Conservation (phyloP, 202 grass and related monocot genomes). For the Musa balbisiana region DNA sequence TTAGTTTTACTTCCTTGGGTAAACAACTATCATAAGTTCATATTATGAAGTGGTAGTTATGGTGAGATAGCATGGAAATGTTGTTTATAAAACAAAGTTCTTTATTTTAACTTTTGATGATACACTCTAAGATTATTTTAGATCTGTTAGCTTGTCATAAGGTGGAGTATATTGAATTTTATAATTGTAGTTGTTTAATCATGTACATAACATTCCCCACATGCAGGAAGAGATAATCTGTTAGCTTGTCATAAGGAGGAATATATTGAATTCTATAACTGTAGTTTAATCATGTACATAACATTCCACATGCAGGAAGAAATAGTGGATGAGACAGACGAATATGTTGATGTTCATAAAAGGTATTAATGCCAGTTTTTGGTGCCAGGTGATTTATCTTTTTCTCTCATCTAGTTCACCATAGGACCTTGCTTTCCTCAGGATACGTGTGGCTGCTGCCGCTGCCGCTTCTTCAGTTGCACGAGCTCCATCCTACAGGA, state of each 20-base stretch:
- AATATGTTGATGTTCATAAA: conserved; percentile 99
- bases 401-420: not conserved
- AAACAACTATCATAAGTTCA: too few species aligned
- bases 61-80: not conserved
- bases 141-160: not conserved
- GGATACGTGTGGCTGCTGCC: conserved; percentile 89
- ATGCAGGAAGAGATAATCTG: conserved; percentile 39
- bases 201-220: not conserved
- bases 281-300: not conserved
- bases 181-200: not conserved
- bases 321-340: conserved; percentile 96
- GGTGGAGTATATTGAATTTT: not conserved
- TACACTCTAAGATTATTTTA: not conserved
- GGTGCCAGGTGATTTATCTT: not conserved
- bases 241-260: not conserved
- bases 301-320: conserved; percentile 53
- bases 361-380: conserved; percentile 37
- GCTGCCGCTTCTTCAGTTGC: conserved; percentile 95
- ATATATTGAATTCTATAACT: not conserved
- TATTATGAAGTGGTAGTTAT: too few species aligned
- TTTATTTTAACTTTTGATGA: not conserved
- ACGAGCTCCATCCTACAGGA: conserved; percentile 84
- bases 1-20: not conserved
- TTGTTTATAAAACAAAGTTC: not conserved
- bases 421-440: conserved; percentile 12